phyloP scores from a whole-genome alignment of 352 stramenopile genomes.

The Blastocystis sp. region DNA sequence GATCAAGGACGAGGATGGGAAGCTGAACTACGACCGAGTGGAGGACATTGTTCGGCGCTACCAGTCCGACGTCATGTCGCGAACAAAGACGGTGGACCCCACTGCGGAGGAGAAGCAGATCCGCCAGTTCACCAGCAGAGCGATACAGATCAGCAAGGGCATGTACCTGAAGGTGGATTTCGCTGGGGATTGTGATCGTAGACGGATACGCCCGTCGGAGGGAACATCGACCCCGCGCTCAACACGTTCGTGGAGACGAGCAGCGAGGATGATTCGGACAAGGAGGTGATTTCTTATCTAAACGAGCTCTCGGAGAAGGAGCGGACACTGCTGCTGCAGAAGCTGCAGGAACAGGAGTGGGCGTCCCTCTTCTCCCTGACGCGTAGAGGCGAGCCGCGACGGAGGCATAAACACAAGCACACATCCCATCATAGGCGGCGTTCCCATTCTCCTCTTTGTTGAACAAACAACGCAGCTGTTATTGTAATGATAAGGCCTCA shows the following conservation, averaged over 20 bases:
- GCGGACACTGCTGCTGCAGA: slow-evolving; percentile 7
- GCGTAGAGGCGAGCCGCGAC: neutral
- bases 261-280: slow-evolving; percentile 39
- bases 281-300: slow-evolving; percentile 44
- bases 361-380: neutral
- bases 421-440: neutral
- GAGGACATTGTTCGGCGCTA: slow-evolving; percentile 20
- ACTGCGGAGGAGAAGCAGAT: slow-evolving; percentile 12
- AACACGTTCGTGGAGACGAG: slow-evolving; percentile 33
- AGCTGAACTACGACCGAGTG: slow-evolving; percentile 61
- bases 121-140: slow-evolving; percentile 28
- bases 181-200: neutral
- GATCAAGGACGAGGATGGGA: slow-evolving; percentile 47
- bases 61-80: neutral
- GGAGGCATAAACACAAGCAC: slow-evolving; percentile 39
- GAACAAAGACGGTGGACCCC: too few relatives aligned
- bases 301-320: slow-evolving; percentile 16
- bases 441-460: neutral
- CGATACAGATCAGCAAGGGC: slow-evolving; percentile 49
- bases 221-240: slow-evolving; percentile 45
- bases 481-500: slow-evolving; percentile 9
- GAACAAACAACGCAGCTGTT: slow-evolving; percentile 3
- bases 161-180: slow-evolving; percentile 28
- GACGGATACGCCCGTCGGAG: slow-evolving; percentile 33
- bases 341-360: slow-evolving; percentile 10